These are phyloP conservation scores for Anastatica hierochuntica DNA, from an alignment of 345 rosid species.

Conservation along the genomic window DNA sequence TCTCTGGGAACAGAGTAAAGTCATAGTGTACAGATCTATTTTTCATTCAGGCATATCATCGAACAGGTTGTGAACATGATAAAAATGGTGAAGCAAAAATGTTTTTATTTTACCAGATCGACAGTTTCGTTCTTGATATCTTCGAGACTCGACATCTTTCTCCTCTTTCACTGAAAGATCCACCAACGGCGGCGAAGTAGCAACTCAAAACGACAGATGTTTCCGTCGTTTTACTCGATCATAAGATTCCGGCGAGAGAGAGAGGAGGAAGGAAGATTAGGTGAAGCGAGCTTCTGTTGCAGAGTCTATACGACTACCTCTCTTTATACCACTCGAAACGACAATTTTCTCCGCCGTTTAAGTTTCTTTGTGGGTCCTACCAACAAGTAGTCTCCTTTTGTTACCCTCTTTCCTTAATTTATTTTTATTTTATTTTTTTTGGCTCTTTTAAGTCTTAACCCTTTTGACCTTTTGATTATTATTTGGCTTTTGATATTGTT, in stretches of 20 bases:
- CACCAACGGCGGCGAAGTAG: neutral
- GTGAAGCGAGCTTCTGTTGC: slow-evolving; percentile 20
- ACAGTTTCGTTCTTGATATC: slow-evolving; percentile 70
- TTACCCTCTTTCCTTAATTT: neutral
- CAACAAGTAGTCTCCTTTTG: slow-evolving; percentile 3
- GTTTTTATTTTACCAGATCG: slow-evolving; percentile 39
- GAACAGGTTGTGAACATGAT: neutral
- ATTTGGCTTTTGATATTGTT: slow-evolving; percentile 8
- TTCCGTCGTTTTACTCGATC: slow-evolving; percentile 18
- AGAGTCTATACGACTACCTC: slow-evolving; percentile 17
- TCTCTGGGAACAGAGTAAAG: too few relatives aligned
- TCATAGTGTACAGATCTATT: slow-evolving; percentile 1
- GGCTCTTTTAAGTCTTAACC: slow-evolving; percentile 5
- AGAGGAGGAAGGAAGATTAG: neutral
- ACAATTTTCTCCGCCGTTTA: slow-evolving; percentile 8
- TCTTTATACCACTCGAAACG: slow-evolving; percentile 23
- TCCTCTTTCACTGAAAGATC: slow-evolving; percentile 11
- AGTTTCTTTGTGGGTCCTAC: slow-evolving; percentile 9
- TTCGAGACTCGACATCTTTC: slow-evolving; percentile 39
- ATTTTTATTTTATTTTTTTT: neutral
- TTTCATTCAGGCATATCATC: neutral
- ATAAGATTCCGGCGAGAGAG: slow-evolving; percentile 8
- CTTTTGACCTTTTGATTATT: slow-evolving; percentile 26
- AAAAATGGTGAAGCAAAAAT: neutral
- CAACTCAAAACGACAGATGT: slow-evolving; percentile 14